Evolutionary conservation across 73 alveolate species (phyloP).

Genomic region (Symbiodinium pilosum): DNA sequence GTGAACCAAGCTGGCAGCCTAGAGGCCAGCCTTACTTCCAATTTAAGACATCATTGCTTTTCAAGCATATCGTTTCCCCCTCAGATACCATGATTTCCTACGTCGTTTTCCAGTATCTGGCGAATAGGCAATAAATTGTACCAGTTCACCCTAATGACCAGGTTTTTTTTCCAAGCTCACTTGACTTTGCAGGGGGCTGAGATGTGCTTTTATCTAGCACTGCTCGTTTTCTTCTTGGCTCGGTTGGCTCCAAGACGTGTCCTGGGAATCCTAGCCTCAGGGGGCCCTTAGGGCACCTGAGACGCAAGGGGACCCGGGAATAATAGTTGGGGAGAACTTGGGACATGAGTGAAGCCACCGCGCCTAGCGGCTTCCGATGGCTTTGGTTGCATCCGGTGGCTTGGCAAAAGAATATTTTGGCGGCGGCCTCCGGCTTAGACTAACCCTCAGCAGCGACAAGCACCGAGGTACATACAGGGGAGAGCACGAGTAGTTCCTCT

Average conservation of each 20-base stretch:
- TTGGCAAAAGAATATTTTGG: background rate
- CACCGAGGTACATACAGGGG: background rate
- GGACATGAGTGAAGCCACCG: conserved; percentile 6
- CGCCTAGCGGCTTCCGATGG: conserved; percentile 14
- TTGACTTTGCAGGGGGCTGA: too few relatives aligned
- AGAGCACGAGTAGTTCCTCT: background rate
- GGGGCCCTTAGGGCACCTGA: background rate
- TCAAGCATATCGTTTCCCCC: too few relatives aligned
- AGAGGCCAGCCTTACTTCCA: background rate
- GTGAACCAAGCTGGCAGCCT: too few relatives aligned
- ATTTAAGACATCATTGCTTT: too few relatives aligned
- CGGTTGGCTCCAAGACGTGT: background rate
- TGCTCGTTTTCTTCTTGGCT: background rate
- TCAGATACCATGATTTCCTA: background rate
- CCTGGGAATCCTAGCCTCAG: background rate
- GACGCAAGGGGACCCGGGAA: background rate
- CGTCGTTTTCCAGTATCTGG: background rate
- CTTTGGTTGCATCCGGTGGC: conserved; percentile 6
- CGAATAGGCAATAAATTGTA: background rate
- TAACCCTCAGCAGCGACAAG: background rate
- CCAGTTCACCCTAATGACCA: background rate
- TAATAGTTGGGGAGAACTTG: background rate
- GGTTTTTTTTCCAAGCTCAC: too few relatives aligned
- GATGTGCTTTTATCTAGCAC: too few relatives aligned
- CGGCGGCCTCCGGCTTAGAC: background rate